phyloP scores from a whole-genome alignment of 768 basidiomycete species.

The Tylopilus cervinicoccineus region DNA sequence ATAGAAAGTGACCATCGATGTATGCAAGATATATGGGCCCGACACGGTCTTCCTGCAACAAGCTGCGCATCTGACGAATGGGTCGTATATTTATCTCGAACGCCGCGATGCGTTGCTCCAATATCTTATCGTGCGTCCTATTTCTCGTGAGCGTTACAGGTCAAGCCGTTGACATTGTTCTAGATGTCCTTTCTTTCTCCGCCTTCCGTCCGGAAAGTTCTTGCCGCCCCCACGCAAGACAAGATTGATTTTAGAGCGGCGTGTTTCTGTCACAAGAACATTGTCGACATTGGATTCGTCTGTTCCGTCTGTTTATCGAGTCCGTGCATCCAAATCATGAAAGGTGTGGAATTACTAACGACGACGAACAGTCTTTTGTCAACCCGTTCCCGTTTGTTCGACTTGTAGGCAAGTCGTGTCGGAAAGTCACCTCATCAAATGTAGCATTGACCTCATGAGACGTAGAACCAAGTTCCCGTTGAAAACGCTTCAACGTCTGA shows the following conservation, averaged over 20 bases:
- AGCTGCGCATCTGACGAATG: conserved; percentile 92
- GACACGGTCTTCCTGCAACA: conserved; percentile 97
- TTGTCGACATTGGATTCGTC: conserved; percentile 94
- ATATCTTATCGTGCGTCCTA: conserved; percentile 65
- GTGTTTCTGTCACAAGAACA: conserved; percentile 98
- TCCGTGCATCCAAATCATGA: conserved; percentile 37
- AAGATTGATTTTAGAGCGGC: conserved; percentile 96
- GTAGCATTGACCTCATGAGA: neutral
- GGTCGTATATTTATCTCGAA: conserved; percentile 85
- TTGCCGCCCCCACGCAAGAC: conserved; percentile 90
- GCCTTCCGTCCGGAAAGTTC: conserved; percentile 64
- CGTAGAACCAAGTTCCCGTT: conserved; percentile 91
- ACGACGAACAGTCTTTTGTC: conserved; percentile 73
- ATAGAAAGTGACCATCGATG: conserved; percentile 95
- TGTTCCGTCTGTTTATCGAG: conserved; percentile 99
- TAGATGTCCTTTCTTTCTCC: conserved; percentile 85
- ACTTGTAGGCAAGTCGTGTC: conserved; percentile 75
- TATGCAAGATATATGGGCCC: conserved; percentile 85
- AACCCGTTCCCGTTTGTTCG: conserved; percentile 89
- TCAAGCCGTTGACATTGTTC: conserved; percentile 1
- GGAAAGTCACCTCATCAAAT: neutral
- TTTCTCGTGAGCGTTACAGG: neutral
- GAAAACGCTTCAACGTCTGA: conserved; percentile 82
- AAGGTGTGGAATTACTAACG: conserved; percentile 7
- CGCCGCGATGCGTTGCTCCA: conserved; percentile 86